These are phyloP conservation scores for Fistulifera pelliculosa DNA, from an alignment of 108 stramenopile genomes.

Conservation along the genomic window DNA sequence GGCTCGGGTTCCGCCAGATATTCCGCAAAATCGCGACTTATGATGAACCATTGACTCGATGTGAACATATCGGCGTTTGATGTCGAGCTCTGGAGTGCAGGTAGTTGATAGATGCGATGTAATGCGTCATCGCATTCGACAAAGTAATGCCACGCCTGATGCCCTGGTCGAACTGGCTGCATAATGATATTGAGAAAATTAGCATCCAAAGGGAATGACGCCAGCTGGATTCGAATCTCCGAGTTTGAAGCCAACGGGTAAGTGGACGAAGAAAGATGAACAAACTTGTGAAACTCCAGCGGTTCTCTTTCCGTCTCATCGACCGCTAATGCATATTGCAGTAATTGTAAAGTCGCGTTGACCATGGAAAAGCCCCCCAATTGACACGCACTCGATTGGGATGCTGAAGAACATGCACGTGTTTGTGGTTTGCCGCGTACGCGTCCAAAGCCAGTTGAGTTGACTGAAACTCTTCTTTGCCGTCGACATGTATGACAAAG, in stretches of 20 bases:
- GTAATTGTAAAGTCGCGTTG: constrained; percentile 83
- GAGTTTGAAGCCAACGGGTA: constrained; percentile 89
- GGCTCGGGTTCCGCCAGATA: constrained; percentile 67
- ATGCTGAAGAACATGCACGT: constrained; percentile 58
- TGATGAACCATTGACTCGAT: constrained; percentile 90
- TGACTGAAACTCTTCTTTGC: constrained; percentile 56
- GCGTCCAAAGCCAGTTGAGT: constrained; percentile 49
- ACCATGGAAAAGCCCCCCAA: constrained; percentile 96
- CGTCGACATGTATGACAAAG: constrained; percentile 88
- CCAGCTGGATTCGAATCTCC: constrained; percentile 74
- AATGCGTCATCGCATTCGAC: constrained; percentile 92
- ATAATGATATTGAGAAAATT: constrained; percentile 76
- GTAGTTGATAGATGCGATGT: constrained; percentile 86
- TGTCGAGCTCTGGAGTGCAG: constrained; percentile 38
- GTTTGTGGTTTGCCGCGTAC: constrained; percentile 41
- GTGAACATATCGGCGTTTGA: constrained; percentile 75
- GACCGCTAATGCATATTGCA: constrained; percentile 40
- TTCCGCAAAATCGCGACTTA: constrained; percentile 82
- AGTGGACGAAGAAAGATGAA: constrained; percentile 81
- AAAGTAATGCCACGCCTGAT: constrained; percentile 82
- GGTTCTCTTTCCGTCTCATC: constrained; percentile 23
- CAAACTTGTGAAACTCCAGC: constrained; percentile 69
- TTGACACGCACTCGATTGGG: constrained; percentile 75
- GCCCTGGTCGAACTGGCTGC: constrained; percentile 53
- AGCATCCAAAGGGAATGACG: constrained; percentile 74